phyloP scores from a whole-genome alignment of 257 asterid species.

The Salvia splendens region DNA sequence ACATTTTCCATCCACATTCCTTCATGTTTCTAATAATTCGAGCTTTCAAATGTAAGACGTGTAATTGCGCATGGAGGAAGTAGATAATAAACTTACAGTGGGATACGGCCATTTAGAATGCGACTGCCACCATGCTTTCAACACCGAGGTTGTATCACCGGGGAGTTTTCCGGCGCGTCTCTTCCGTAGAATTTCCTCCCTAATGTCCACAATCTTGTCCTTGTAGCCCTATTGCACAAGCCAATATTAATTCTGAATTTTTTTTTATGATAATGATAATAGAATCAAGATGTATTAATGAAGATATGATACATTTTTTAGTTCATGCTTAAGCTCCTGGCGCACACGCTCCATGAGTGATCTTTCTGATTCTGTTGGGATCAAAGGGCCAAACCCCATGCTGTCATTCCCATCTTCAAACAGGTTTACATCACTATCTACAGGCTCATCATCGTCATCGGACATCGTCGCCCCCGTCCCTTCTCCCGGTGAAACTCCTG shows the following conservation, averaged over 20 bases:
- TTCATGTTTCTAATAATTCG: too few relatives aligned
- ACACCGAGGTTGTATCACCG: conserved; percentile 59
- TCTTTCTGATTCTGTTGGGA: conserved; percentile 59
- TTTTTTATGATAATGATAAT: too few relatives aligned
- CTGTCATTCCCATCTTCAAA: conserved; percentile 48
- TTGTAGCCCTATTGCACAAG: conserved; percentile 50
- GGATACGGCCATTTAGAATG: conserved; percentile 72
- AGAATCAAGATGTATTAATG: too few relatives aligned
- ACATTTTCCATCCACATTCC: too few relatives aligned
- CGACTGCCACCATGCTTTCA: conserved; percentile 65
- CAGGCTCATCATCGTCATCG: conserved; percentile 54
- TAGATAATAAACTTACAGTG: conserved; percentile 34
- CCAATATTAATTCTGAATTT: too few relatives aligned
- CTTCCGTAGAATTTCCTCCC: conserved; percentile 65
- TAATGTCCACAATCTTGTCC: conserved; percentile 61
- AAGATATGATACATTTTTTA: conserved; percentile 43
- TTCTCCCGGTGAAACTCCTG: conserved; percentile 66
- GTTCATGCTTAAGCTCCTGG: conserved; percentile 59
- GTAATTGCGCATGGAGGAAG: background rate
- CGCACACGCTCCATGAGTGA: conserved; percentile 67
- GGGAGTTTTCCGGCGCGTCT: conserved; percentile 70
- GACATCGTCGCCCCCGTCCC: conserved; percentile 68
- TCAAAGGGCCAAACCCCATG: conserved; percentile 58
- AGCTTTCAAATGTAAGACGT: too few relatives aligned
- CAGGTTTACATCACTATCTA: conserved; percentile 47